These are phyloP conservation scores for Liquidambar formosana DNA, from an alignment of 164 flowering plant genomes.

Conservation along the genomic window DNA sequence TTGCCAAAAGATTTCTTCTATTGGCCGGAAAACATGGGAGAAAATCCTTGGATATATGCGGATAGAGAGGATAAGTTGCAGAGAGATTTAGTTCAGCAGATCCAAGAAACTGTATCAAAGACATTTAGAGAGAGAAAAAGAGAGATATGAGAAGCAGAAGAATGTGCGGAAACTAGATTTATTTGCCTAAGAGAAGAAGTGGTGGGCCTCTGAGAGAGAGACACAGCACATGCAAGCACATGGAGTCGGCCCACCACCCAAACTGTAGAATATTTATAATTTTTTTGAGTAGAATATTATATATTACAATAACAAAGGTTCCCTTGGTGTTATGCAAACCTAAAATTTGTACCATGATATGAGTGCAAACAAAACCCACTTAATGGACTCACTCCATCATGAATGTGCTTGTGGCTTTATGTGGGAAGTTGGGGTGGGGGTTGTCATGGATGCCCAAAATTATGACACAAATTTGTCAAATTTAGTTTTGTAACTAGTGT, in stretches of 20 bases:
- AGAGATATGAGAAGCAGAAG: slow-evolving; percentile 27
- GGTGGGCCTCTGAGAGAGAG: slow-evolving; percentile 52
- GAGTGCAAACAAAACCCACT: slow-evolving; percentile 22
- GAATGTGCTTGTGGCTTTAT: not conserved
- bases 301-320: slow-evolving; percentile 2
- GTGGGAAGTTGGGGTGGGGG: not conserved
- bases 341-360: slow-evolving; percentile 21
- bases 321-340: slow-evolving; percentile 26
- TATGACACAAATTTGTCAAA: too few species aligned
- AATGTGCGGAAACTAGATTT: slow-evolving; percentile 30
- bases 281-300: not conserved
- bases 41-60: not conserved
- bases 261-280: slow-evolving; percentile 27
- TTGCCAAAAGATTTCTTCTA: slow-evolving; percentile 9
- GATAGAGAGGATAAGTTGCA: not conserved
- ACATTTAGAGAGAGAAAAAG: slow-evolving; percentile 19
- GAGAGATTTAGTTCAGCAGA: slow-evolving; percentile 23
- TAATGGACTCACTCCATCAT: not conserved
- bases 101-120: slow-evolving; percentile 20
- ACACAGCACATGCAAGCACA: slow-evolving; percentile 85
- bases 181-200: slow-evolving; percentile 39
- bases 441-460: too few species aligned
- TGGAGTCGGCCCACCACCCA: slow-evolving; percentile 55
- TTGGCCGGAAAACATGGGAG: not conserved
- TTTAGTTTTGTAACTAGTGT: too few species aligned